phyloP scores from a whole-genome alignment of 2,329 filamentous ascomycete species.

The Talaromyces amestolkiae region DNA sequence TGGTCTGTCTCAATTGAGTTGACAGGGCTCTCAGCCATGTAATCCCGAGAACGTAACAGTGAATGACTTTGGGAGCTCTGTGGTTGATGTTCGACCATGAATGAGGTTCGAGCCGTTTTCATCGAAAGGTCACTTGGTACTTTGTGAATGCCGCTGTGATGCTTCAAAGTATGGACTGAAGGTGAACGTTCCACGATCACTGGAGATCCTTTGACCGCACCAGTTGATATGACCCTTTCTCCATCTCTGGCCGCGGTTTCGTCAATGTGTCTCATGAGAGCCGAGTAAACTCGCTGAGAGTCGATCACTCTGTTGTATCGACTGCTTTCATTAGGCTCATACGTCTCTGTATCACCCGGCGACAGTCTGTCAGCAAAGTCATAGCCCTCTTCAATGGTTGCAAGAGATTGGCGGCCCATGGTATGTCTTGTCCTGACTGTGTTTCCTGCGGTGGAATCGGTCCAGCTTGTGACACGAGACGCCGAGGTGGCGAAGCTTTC shows the following conservation, averaged over 20 bases:
- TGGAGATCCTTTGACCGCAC: constrained; percentile 33
- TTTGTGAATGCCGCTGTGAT: constrained; percentile 31
- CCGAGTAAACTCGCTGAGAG: constrained; percentile 43
- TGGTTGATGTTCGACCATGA: constrained; percentile 26
- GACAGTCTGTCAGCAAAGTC: constrained; percentile 25
- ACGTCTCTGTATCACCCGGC: constrained; percentile 25
- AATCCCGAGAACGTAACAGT: constrained; percentile 7
- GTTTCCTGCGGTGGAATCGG: constrained; percentile 45
- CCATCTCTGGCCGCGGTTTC: constrained; percentile 23
- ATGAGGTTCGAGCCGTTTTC: constrained; percentile 31
- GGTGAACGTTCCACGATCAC: constrained; percentile 30
- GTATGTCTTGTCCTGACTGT: constrained; percentile 37
- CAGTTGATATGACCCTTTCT: constrained; percentile 28
- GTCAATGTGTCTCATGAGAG: constrained; percentile 43
- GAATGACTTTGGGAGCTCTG: constrained; percentile 14
- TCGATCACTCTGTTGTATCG: constrained; percentile 30
- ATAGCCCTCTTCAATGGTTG: constrained; percentile 45
- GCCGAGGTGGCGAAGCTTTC: constrained; percentile 36
- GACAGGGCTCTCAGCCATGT: constrained; percentile 8
- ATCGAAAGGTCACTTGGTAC: constrained; percentile 34
- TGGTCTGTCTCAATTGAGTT: constrained; percentile 17
- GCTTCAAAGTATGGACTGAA: constrained; percentile 27
- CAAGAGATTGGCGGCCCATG: constrained; percentile 38
- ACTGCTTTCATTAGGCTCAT: not conserved
- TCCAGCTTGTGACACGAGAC: constrained; percentile 51